Evolutionary conservation across 805 yeast species (phyloP).

Genomic region (Barnettozyma pratensis): DNA sequence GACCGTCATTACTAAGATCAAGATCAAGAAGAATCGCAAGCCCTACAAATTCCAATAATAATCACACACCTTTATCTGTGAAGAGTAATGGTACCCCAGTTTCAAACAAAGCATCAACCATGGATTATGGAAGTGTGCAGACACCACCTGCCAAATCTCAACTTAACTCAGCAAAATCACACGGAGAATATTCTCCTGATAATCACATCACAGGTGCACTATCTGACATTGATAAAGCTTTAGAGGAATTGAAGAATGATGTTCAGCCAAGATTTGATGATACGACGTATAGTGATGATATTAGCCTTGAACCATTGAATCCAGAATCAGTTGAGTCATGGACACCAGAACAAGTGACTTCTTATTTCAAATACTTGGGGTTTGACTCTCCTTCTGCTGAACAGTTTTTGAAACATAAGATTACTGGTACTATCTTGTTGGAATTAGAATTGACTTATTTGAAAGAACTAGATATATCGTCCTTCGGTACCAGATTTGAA

Average conservation of each 20-base stretch:
- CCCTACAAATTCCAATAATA: constrained; percentile 16
- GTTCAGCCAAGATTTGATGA: constrained; percentile 15
- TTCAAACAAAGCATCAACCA: neutral
- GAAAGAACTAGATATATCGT: constrained; percentile 85
- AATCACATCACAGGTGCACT: constrained; percentile 49
- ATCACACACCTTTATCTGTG: constrained; percentile 16
- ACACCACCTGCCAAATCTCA: neutral
- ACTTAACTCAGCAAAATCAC: neutral
- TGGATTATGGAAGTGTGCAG: neutral
- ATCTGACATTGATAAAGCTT: constrained; percentile 68
- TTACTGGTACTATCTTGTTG: constrained; percentile 79
- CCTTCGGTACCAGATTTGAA: constrained; percentile 95
- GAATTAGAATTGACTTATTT: constrained; percentile 82
- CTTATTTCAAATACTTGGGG: constrained; percentile 67
- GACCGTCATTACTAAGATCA: constrained; percentile 47
- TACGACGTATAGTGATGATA: constrained; percentile 4
- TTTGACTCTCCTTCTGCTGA: constrained; percentile 73
- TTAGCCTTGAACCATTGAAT: constrained; percentile 32
- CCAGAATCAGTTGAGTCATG: constrained; percentile 54
- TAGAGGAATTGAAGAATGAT: constrained; percentile 50
- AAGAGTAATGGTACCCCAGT: constrained; percentile 2
- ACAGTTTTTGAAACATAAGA: constrained; percentile 80
- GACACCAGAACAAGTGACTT: constrained; percentile 83
- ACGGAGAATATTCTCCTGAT: neutral
- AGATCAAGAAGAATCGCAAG: constrained; percentile 49